A percentile compares a stretch with the other conserved stretches of the same genome.
Evolutionary conservation across 805 yeast genomes (phyloP).

Genomic region (Wickerhamomyces subpelliculosus): DNA sequence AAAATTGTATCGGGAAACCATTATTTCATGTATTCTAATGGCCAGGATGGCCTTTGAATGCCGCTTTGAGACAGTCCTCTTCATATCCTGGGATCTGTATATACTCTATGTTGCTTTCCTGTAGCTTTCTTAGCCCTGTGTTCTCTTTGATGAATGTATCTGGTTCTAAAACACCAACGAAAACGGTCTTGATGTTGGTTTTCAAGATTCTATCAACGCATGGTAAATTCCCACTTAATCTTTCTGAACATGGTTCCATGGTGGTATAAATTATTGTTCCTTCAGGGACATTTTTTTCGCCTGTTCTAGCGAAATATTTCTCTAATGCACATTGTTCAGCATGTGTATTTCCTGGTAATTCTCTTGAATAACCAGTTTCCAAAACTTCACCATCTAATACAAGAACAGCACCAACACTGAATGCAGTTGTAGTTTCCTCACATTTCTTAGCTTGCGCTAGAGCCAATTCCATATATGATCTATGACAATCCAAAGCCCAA

Average conservation of each 20-base stretch:
- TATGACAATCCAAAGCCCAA: constrained; percentile 50
- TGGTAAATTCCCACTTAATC: constrained; percentile 86
- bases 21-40: background rate
- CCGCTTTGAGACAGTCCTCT: constrained; percentile 57
- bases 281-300: constrained; percentile 41
- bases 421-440: constrained; percentile 77
- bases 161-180: constrained; percentile 92
- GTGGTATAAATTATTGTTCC: constrained; percentile 88
- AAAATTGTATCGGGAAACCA: too few species aligned
- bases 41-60: constrained; percentile 58
- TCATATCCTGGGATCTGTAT: constrained; percentile 81
- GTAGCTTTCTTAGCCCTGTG: constrained; percentile 49
- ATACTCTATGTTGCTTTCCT: constrained; percentile 57
- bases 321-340: constrained; percentile 94
- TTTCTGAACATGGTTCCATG: constrained; percentile 92
- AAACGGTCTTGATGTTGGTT: constrained; percentile 54
- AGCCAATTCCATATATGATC: constrained; percentile 66
- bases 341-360: constrained; percentile 90
- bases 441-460: constrained; percentile 74
- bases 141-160: constrained; percentile 80
- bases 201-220: constrained; percentile 75
- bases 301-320: constrained; percentile 46
- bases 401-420: constrained; percentile 88
- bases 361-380: constrained; percentile 85
- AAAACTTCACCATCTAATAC: constrained; percentile 56